Conservation (phyloP, 257 asterid genomes). For the Solanum piurae region DNA sequence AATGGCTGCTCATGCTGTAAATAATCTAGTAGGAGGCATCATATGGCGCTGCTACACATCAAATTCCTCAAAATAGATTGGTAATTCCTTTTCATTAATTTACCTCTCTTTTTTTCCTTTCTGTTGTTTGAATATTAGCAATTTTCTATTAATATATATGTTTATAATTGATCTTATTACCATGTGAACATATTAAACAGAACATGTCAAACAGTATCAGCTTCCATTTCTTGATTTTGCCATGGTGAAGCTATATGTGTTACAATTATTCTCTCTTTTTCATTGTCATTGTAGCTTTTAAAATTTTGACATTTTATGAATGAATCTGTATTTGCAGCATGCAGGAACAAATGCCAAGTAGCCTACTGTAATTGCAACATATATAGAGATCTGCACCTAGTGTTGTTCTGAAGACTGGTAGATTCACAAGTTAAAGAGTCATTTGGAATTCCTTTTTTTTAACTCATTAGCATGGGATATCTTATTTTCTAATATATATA, state of each 20-base stretch:
- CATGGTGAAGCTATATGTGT: no score
- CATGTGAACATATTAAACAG: no score
- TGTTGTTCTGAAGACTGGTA: not conserved
- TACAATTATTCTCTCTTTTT: not conserved
- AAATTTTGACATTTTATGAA: not conserved
- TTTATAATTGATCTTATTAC: no score
- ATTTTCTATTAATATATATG: no score
- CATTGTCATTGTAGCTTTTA: not conserved
- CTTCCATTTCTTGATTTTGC: not conserved
- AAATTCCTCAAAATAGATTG: constrained; percentile 22
- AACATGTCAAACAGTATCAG: not conserved
- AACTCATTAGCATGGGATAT: not conserved
- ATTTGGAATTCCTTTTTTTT: not conserved
- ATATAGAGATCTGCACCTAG: not conserved
- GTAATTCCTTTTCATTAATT: not conserved
- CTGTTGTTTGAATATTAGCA: no score
- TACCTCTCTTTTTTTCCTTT: no score
- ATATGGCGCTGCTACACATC: constrained; percentile 56
- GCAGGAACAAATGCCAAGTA: not conserved
- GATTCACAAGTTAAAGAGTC: not conserved
- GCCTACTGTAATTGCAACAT: not conserved
- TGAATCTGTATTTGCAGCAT: not conserved
- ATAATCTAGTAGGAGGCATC: constrained; percentile 67
- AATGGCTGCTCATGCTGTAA: constrained; percentile 83
- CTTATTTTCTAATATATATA: no score